Evolutionary conservation across 1,284 basidiomycete genomes (phyloP), one percentile per base, ranked within the genome.

Genomic region (Jaminaea rosea): DNA sequence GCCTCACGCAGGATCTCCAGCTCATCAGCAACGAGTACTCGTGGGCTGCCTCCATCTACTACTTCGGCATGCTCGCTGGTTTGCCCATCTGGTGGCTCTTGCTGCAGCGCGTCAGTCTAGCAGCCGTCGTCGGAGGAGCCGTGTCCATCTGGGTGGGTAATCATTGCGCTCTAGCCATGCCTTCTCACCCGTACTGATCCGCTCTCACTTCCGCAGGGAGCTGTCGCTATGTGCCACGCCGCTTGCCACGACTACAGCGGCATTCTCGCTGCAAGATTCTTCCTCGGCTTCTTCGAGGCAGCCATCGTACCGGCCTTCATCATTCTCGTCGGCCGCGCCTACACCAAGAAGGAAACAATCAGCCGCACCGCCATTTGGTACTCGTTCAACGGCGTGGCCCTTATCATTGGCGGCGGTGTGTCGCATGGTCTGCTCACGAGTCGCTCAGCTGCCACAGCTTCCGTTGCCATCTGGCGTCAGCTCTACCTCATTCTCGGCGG

Each of bases 261-360:
- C 8, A 53, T 75, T 2, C 52, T 70, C 11, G 60, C 50, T 1
- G 62, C 60, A 1, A 56, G 73, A 4, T 60, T 74, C 47, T 56
- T 74, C 19, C 63, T 74, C 11, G 73, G 73, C n/a, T 53, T 62
- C 11, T 63, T 64, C 24, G 73, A 75, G 42, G 60, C 55, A 1
- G 56, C 60, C 1, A 53, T 72, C 10, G 65, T 62, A 1, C 66
- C 69, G 0, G 60, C 54, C 0, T 65, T 67, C 28, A 63, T 67
- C 27, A 32, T 68, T 4, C 50, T 69, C 24, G 71, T 63, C 1
- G 68, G 64, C 1, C 37, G 59, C 2, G 71, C 68, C 50, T 72
- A 71, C 48, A 54, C 50, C 1, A 53, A 56, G 26, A 53, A 56
- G 26, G 66, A 72, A 44, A 58, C 61, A 36, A 60, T 63, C 9